Evolutionary conservation across 23 red algal genomes (phyloP), one percentile per base, ranked within the genome.

Genomic region (Gracilaria gracilis): DNA sequence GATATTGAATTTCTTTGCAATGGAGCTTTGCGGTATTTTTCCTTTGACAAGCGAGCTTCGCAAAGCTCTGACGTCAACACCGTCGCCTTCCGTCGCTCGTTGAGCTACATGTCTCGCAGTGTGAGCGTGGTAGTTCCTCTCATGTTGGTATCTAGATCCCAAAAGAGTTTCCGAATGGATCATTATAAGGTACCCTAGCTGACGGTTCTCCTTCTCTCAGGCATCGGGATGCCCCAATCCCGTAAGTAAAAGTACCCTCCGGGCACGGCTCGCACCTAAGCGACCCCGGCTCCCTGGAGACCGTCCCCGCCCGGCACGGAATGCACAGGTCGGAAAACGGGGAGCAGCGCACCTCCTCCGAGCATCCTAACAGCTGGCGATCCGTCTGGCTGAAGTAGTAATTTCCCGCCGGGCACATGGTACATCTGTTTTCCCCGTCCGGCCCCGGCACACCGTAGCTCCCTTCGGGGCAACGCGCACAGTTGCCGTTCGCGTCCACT

Each of bases 101-200:
- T n/a, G n/a, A n/a, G n/a, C n/a, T n/a, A n/a, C n/a, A n/a, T n/a
- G n/a, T n/a, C n/a, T n/a, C n/a, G n/a, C n/a, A n/a, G n/a, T n/a
- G n/a, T n/a, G n/a, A n/a, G n/a, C n/a, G n/a, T n/a, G n/a, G n/a
- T n/a, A n/a, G n/a, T n/a, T n/a, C 44, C 44, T 48, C 5, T 48
- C 7, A 48, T 48, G 44, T 48, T 8, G 44, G 5, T 8, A 5
- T 12, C 51, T 55, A 55, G 51, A 55, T 55, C 14, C 19, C 51
- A 20, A 55, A 55, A 55, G 51, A 55, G 24, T 73, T 40, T 73
- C 67, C 67, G 34, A 73, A 73, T 1, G 67, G 67, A 73, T 73
- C 67, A 44, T 73, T 73, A 24, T 39, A 73, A 2, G 67, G 35
- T 8, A 73, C 67, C 1, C 1, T 0, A 73, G 67, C 67, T 8